These are phyloP conservation scores for Globisporangium perplexum DNA, from an alignment of 352 stramenopile species.

Conservation along the genomic window DNA sequence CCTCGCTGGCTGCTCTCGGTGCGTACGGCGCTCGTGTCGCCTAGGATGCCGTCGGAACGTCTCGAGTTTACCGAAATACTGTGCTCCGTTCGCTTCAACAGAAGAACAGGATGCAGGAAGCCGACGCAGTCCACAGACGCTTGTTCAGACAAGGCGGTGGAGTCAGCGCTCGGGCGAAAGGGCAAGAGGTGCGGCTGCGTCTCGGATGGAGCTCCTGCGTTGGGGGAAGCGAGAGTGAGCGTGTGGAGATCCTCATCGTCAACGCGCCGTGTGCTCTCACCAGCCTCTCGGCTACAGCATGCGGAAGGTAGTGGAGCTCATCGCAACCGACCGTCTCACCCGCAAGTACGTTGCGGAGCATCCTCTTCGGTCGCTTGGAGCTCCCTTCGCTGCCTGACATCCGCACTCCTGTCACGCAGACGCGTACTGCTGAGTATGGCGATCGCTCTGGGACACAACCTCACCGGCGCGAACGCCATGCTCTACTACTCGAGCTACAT, in stretches of 20 bases:
- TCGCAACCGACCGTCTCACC: conserved; percentile 27
- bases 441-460: conserved; percentile 56
- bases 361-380: not conserved
- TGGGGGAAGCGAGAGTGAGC: no score
- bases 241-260: not conserved
- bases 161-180: conserved; percentile 9
- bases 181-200: conserved; percentile 7
- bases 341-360: conserved; percentile 21
- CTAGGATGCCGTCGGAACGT: not conserved
- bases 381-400: not conserved
- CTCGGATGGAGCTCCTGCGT: no score
- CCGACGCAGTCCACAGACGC: conserved; percentile 21
- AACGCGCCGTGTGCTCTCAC: not conserved
- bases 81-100: conserved; percentile 8
- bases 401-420: conserved; percentile 6
- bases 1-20: conserved; percentile 62
- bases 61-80: not conserved
- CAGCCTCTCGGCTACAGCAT: conserved; percentile 32
- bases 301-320: conserved; percentile 26
- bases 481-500: conserved; percentile 84
- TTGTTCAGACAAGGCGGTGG: conserved; percentile 16
- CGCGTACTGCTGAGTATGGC: conserved; percentile 51
- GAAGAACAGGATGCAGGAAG: conserved; percentile 45
- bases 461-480: conserved; percentile 68
- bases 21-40: conserved; percentile 1